These are phyloP conservation scores for Zoysia japonica DNA, from an alignment of 176 grass and related monocot genomes.

Conservation along the genomic window DNA sequence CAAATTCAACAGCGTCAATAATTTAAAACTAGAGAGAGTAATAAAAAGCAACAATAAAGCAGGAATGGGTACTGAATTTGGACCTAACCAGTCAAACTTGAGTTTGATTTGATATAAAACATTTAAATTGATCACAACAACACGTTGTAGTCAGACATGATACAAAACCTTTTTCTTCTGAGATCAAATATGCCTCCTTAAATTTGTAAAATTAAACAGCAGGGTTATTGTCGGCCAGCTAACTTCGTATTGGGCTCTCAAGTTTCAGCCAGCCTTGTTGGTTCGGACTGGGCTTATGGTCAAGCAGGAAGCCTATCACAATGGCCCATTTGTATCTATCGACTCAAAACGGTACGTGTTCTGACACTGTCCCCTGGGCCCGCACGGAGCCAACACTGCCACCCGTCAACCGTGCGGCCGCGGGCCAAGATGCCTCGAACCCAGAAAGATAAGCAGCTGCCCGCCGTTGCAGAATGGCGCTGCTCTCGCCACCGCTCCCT, in stretches of 20 bases:
- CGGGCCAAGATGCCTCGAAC: slow-evolving; percentile 18
- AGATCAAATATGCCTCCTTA: too few species aligned
- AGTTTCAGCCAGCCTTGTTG: background rate
- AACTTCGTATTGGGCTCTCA: background rate
- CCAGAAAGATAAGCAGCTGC: slow-evolving; percentile 48
- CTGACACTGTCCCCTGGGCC: slow-evolving; percentile 10
- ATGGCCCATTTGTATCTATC: background rate
- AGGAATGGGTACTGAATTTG: too few species aligned
- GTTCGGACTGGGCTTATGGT: background rate
- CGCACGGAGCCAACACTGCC: background rate
- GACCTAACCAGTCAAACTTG: too few species aligned
- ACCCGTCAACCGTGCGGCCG: slow-evolving; percentile 38
- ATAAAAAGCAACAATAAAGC: too few species aligned
- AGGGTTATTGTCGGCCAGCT: too few species aligned
- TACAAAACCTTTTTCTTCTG: too few species aligned
- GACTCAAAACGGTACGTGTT: background rate
- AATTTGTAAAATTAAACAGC: too few species aligned
- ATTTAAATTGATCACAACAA: too few species aligned
- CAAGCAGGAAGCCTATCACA: background rate
- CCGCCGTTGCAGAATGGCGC: slow-evolving; percentile 50
- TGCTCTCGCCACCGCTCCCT: background rate
- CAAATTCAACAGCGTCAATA: too few species aligned
- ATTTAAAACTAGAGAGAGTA: too few species aligned
- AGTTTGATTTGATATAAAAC: too few species aligned
- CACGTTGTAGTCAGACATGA: too few species aligned